phyloP scores from a whole-genome alignment of 1,284 basidiomycete species.

The Pyrrhoderma lamaoense region DNA sequence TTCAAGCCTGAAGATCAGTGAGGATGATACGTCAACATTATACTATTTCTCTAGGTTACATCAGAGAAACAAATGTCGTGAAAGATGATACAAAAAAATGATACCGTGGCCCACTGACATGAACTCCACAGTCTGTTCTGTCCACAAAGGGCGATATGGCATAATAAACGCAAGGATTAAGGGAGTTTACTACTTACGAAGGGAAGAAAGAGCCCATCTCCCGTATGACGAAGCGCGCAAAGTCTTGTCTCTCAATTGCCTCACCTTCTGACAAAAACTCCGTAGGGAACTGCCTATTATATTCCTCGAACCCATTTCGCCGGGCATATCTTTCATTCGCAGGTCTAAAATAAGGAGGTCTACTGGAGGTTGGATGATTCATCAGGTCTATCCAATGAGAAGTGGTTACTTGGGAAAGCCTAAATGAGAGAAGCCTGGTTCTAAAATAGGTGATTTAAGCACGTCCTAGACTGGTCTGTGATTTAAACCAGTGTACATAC shows the following conservation, averaged over 20 bases:
- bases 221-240: constrained; percentile 27
- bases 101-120: neutral
- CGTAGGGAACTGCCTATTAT: constrained; percentile 8
- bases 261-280: constrained; percentile 18
- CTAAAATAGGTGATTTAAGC: too few species aligned
- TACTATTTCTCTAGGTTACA: too few species aligned
- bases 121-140: too few species aligned
- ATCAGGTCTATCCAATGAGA: too few species aligned
- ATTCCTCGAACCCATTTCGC: constrained; percentile 16
- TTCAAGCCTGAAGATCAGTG: constrained; percentile 13
- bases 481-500: too few species aligned
- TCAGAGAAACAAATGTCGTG: too few species aligned
- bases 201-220: constrained; percentile 22
- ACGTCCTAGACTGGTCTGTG: too few species aligned
- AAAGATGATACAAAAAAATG: too few species aligned
- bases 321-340: constrained; percentile 1
- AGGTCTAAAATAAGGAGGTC: neutral
- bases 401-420: too few species aligned
- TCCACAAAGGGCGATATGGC: neutral
- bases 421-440: too few species aligned
- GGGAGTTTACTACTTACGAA: constrained; percentile 9
- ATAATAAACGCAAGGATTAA: neutral
- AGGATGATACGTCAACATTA: too few species aligned
- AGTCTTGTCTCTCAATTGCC: constrained; percentile 25
- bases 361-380: too few species aligned